Evolutionary conservation across 225 moss, liverwort and hornwort species (phyloP), one percentile per base, ranked within the genome.

Genomic region (Asterella californica): DNA sequence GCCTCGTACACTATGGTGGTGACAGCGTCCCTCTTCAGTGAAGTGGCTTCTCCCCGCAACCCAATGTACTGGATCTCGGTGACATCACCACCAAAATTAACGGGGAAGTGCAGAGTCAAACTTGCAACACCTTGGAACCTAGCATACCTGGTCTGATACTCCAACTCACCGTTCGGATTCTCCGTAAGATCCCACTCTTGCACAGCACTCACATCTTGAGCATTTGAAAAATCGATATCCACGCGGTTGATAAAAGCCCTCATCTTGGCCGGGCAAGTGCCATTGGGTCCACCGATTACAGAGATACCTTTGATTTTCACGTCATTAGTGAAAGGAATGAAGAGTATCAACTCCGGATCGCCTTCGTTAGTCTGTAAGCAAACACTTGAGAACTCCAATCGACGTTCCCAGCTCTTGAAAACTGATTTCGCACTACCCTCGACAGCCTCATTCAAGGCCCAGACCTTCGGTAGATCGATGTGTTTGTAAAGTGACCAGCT

Each of bases 111-210:
- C 57, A 99, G 83, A 17, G 89, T 93, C 46, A 99, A 82, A 83
- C 83, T 99, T 36, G 97, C 93, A 76, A 99, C 97, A 78, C 97
- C 97, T 80, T 99, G 93, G 68, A 99, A 99, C 62, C 92, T 91
- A 6, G 97, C 88, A 78, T 91, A 95, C 80, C 93, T 90, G 0
- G 95, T 93, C 72, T 90, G 90, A 81, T 95, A 99, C 85, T 99
- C 97, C 14, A 99, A 83, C 74, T 94, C 97, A 66, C 97, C 97
- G 17, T 79, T 87, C 15, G 66, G 63, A 53, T 99, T 95, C 73
- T 99, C 97, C 25, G 86, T 83, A 50, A 99, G 85, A 55, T 95
- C 93, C 97, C 97, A 99, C 86, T 95, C 97, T 87, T 99, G 97
- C 49, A 99, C 91, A 2, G 95, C 86, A 38, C 86, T 70, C 67